These are phyloP conservation scores for Alternaria angustiovoidea DNA, from an alignment of 2,329 filamentous ascomycete species.

Conservation along the genomic window DNA sequence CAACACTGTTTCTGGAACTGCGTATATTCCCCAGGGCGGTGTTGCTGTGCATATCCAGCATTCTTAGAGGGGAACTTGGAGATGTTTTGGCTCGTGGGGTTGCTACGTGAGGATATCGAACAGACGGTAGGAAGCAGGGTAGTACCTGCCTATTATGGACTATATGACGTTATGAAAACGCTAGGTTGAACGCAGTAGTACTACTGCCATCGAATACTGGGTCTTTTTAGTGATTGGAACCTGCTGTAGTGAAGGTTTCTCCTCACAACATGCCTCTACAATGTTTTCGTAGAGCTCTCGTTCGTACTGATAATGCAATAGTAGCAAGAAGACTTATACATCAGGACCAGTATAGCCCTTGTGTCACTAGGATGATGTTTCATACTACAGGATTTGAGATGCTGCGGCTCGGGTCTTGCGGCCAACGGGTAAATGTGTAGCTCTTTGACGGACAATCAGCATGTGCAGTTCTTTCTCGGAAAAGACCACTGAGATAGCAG, in stretches of 20 bases:
- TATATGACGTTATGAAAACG: neutral
- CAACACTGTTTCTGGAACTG: conserved; percentile 11
- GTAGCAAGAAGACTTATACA: neutral
- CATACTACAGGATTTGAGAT: neutral
- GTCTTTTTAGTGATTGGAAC: neutral
- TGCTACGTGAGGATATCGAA: too few species aligned
- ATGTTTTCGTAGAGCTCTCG: neutral
- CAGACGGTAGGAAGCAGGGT: neutral
- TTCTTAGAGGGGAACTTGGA: neutral
- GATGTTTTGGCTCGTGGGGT: neutral
- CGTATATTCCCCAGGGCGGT: conserved; percentile 8
- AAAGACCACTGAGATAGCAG: neutral
- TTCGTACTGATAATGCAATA: neutral
- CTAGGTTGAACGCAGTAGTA: neutral
- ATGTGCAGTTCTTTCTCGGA: neutral
- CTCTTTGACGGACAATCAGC: neutral
- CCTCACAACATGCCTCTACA: neutral
- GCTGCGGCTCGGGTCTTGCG: neutral
- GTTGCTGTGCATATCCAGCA: conserved; percentile 7
- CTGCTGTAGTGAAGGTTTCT: neutral
- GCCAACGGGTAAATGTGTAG: neutral
- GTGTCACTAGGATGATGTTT: neutral
- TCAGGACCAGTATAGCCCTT: neutral
- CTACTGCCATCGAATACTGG: neutral
- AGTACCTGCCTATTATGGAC: neutral